These are phyloP conservation scores for Loxodes magnus DNA, from an alignment of 73 alveolate genomes.

Conservation along the genomic window DNA sequence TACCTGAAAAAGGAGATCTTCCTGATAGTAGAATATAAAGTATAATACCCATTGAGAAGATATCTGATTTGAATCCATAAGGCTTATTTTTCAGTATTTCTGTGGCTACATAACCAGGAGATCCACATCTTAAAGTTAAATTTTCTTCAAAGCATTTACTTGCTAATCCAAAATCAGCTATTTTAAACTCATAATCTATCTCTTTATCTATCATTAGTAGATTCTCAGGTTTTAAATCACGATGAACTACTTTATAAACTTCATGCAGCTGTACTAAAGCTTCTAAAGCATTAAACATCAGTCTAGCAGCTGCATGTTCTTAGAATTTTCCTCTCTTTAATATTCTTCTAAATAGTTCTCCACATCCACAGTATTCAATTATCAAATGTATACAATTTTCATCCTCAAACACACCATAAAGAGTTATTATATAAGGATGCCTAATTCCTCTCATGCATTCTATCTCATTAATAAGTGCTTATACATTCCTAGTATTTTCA, in stretches of 20 bases:
- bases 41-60: conserved; percentile 44
- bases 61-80: conserved; percentile 35
- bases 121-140: conserved; percentile 44
- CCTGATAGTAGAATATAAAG: conserved; percentile 39
- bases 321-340: conserved; percentile 14
- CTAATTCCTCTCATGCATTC: conserved; percentile 6
- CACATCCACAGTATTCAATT: conserved; percentile 40
- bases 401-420: conserved; percentile 45
- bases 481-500: conserved; percentile 1
- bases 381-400: conserved; percentile 27
- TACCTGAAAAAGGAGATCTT: conserved; percentile 37
- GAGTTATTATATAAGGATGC: conserved; percentile 17
- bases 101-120: conserved; percentile 63
- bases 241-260: conserved; percentile 13
- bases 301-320: conserved; percentile 30
- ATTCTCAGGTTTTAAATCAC: conserved; percentile 36
- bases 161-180: conserved; percentile 47
- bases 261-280: conserved; percentile 18
- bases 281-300: conserved; percentile 17
- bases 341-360: conserved; percentile 31
- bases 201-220: conserved; percentile 17
- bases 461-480: conserved; percentile 27
- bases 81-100: conserved; percentile 35
- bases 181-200: conserved; percentile 30
- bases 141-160: conserved; percentile 23